A percentile compares a stretch with the other conserved stretches of the same genome.
Evolutionary conservation across 192 early-diverging fungal genomes (phyloP).

Genomic region (Allomyces macrogynus): DNA sequence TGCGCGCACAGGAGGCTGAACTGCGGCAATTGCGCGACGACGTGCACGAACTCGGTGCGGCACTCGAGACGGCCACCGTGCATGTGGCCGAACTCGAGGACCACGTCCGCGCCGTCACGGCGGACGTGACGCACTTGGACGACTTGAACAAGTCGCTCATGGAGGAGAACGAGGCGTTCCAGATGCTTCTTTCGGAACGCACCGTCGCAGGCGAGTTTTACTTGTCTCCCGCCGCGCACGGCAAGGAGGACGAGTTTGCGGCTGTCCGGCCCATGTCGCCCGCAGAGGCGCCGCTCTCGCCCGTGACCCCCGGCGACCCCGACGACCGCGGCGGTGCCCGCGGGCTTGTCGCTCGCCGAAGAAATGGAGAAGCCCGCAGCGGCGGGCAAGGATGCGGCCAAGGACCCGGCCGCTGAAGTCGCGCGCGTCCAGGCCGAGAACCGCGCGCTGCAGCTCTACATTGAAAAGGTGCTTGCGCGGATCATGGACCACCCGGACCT

Average conservation of each 20-base stretch:
- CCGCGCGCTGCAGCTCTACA: slow-evolving; percentile 44
- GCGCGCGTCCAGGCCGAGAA: slow-evolving; percentile 14
- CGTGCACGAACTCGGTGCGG: background rate
- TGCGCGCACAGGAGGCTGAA: background rate
- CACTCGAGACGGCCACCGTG: background rate
- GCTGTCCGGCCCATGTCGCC: too few relatives aligned
- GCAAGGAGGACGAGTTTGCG: too few relatives aligned
- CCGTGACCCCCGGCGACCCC: too few relatives aligned
- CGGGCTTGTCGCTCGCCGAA: background rate
- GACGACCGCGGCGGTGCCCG: too few relatives aligned
- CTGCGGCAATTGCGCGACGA: background rate
- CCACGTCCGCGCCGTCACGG: background rate
- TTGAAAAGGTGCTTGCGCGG: slow-evolving; percentile 54
- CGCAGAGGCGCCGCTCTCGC: too few relatives aligned
- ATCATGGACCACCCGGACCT: slow-evolving; percentile 40
- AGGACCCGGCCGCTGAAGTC: background rate
- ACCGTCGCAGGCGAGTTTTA: slow-evolving; percentile 61
- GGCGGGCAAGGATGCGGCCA: too few relatives aligned
- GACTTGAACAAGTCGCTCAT: slow-evolving; percentile 45
- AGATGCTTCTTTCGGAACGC: slow-evolving; percentile 56
- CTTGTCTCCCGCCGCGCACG: slow-evolving; percentile 3
- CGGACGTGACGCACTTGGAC: slow-evolving; percentile 31
- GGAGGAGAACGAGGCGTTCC: slow-evolving; percentile 68
- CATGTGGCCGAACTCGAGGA: background rate
- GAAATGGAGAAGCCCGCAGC: background rate